Evolutionary conservation across 495 filamentous ascomycete species (phyloP), one percentile per base, ranked within the genome.

Genomic region (Penicillium silybi): DNA sequence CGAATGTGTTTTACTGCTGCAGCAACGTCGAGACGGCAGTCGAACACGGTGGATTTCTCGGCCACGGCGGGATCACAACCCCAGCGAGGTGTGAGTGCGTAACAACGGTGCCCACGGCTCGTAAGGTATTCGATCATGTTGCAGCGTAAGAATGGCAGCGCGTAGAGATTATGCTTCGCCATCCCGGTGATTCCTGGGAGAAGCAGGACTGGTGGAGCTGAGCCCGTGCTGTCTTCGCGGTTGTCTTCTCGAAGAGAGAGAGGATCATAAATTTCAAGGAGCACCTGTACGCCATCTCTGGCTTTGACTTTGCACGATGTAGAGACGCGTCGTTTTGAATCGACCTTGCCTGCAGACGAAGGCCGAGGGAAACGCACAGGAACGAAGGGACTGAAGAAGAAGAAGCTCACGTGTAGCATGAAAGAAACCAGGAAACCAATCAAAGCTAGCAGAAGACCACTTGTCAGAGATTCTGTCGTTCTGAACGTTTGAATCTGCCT

Each of bases 51-150:
- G 11, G 29, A 32, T 32, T 13, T 32, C 8, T 32, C 9, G 0
- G 81, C 76, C 20, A 81, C 80, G 2, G 72, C 58, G 59, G 74
- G 75, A 11, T 79, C 61, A 63, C 74, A 74, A 32, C 84, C 78
- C 58, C 85, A 81, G 44, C 85, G 81, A 52, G 83, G 84, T 6
- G 82, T 79, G 8, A 75, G 60, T n/a, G 80, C 57, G 50, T 76
- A 85, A 42, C 81, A 76, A 2, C 77, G 73, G 63, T 84, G 82
- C 19, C 84, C 84, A 4, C 76, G 77, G 4, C 73, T 68, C 8
- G 73, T 75, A 64, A 87, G 85, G 64, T 83, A 85, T 51, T 85
- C 80, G 51, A 87, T 72, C 34, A 83, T 78, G 63, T 87, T 86
- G 49, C 74, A 79, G 13, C 29, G 29, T 10, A 32, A 32, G 29